Conservation (phyloP, 2,329 filamentous ascomycete genomes). For the Dothideomycetidae sp. region DNA sequence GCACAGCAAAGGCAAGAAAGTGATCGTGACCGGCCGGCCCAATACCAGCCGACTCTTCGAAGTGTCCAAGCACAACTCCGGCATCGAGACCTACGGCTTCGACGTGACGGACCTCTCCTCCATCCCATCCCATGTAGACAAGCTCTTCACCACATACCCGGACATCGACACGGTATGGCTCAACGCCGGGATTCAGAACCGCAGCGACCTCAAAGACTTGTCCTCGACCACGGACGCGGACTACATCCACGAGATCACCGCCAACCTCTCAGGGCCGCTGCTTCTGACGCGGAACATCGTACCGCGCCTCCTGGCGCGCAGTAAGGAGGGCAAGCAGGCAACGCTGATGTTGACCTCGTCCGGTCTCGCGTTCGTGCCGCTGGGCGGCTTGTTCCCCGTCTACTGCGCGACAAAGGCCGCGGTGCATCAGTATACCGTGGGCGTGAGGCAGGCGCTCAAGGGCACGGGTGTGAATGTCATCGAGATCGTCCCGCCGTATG, state of each 20-base stretch:
- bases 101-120: neutral
- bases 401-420: slow-evolving; percentile 15
- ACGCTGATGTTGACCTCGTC: slow-evolving; percentile 14
- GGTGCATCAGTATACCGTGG: slow-evolving; percentile 12
- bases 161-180: neutral
- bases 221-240: neutral
- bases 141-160: neutral
- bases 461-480: slow-evolving; percentile 14
- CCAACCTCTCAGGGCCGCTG: slow-evolving; percentile 13
- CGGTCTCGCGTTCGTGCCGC: slow-evolving; percentile 14
- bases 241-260: slow-evolving; percentile 9
- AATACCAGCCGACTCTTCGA: neutral
- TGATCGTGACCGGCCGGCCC: neutral
- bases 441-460: slow-evolving; percentile 12
- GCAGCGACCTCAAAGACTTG: neutral
- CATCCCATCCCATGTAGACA: neutral
- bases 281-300: slow-evolving; percentile 13
- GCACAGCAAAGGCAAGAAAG: neutral
- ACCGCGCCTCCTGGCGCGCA: slow-evolving; percentile 9
- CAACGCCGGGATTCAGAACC: neutral
- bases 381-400: slow-evolving; percentile 9
- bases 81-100: neutral
- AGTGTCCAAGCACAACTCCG: neutral
- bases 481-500: slow-evolving; percentile 14
- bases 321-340: slow-evolving; percentile 2